These are phyloP conservation scores for Pyrrhoderma lamaoense DNA, from an alignment of 1,284 basidiomycete species.

Conservation along the genomic window DNA sequence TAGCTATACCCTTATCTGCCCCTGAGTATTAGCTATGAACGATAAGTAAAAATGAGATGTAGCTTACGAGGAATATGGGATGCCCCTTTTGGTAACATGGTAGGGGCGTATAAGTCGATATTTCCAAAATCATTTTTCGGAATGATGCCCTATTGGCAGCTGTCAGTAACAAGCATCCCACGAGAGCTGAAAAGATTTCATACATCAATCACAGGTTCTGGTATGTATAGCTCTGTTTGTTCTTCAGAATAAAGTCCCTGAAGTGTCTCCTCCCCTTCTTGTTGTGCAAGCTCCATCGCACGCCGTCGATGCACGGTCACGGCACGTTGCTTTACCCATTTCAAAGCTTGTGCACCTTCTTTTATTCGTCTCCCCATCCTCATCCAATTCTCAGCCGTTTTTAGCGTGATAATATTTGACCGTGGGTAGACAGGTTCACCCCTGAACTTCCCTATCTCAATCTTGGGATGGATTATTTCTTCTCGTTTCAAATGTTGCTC, in stretches of 20 bases:
- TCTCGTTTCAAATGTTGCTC: conserved; percentile 84
- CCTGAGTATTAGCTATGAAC: no score
- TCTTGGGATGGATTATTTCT: conserved; percentile 81
- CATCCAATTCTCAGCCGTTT: conserved; percentile 94
- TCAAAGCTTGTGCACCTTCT: conserved; percentile 78
- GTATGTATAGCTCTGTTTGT: conserved; percentile 81
- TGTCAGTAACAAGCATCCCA: neutral
- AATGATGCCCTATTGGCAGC: conserved; percentile 64
- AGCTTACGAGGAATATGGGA: conserved; percentile 82
- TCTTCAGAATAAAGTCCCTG: conserved; percentile 83
- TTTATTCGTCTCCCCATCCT: conserved; percentile 74
- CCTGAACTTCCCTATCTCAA: conserved; percentile 85
- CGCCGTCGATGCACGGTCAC: conserved; percentile 79
- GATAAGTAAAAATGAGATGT: neutral
- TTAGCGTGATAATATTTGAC: conserved; percentile 74
- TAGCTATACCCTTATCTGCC: conserved; percentile 79
- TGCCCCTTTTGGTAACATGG: conserved; percentile 89
- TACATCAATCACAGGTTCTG: conserved; percentile 79
- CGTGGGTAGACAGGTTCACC: conserved; percentile 93
- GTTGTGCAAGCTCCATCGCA: conserved; percentile 69
- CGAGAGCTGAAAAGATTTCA: conserved; percentile 23
- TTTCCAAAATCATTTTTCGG: conserved; percentile 97
- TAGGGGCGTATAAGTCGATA: conserved; percentile 91
- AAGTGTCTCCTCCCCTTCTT: conserved; percentile 56
- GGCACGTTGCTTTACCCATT: conserved; percentile 83